Conservation (phyloP, 441 rosid genomes). For the Erysimum cheiri region DNA sequence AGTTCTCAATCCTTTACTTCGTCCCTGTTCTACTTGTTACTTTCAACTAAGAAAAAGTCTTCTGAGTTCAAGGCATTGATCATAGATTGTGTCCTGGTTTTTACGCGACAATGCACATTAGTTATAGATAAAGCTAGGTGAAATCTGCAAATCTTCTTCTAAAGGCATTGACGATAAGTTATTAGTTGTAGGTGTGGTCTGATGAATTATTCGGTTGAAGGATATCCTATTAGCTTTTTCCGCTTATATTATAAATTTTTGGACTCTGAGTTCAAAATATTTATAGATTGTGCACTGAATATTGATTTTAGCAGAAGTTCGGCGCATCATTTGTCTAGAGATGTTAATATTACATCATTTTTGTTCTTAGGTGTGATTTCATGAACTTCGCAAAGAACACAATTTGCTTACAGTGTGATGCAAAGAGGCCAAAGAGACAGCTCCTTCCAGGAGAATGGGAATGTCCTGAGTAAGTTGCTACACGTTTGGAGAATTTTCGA, state of each 20-base stretch:
- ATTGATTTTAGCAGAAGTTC: constrained; percentile 3
- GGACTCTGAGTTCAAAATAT: neutral
- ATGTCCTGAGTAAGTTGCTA: constrained; percentile 86
- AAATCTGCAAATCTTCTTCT: neutral
- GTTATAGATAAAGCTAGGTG: neutral
- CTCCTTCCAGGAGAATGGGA: constrained; percentile 99
- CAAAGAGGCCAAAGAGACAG: constrained; percentile 94
- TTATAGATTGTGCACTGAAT: neutral
- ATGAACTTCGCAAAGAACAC: constrained; percentile 96
- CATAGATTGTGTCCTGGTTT: neutral
- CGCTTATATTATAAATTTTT: neutral
- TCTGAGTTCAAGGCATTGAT: neutral
- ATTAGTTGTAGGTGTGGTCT: neutral
- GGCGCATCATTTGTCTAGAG: constrained; percentile 24
- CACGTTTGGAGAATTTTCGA: neutral
- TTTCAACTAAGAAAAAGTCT: constrained; percentile 12
- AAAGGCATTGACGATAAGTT: neutral
- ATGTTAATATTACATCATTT: constrained; percentile 19
- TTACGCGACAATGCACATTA: neutral
- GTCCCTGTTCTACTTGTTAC: constrained; percentile 13
- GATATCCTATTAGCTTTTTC: neutral
- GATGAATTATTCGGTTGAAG: neutral
- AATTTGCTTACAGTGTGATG: constrained; percentile 94
- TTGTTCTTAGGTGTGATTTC: constrained; percentile 82
- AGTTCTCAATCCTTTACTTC: neutral